Base-by-base conservation (phyloP, 2,329 filamentous ascomycete genomes). In the Ascosphaera apis region DNA sequence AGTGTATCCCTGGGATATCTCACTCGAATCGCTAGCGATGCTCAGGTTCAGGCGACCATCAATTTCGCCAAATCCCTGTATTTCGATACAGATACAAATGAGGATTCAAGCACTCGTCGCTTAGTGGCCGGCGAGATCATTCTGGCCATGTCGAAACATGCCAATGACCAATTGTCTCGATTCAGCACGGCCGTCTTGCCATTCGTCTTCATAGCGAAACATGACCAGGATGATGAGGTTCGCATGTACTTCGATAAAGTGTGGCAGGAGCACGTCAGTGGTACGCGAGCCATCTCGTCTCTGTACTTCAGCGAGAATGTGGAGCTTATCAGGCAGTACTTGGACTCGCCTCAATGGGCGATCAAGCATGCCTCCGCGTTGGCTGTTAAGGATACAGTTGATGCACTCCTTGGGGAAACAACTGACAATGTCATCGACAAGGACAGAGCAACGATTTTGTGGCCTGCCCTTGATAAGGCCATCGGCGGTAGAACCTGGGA, bases 191-290 rank as follows among this genome's bases (percentile, higher is more conserved):
- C 70, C 3, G 67, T 91, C 2, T 58, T 98, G 2, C 88, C 88
- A 0, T 86, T 95, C 45, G 68, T 84, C 2, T 98, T 91, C 50
- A 64, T 95, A 18, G 82, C 72, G 2, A 80, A 82, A 47, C 78
- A 92, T 47, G 88, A 98, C 49, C 71, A 69, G 1, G 75, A 91
- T 46, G 74, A 78, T 36, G 76, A 82, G 44, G 79, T 86, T 3
- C 67, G 69, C 38, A 76, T 81, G 43, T 68, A 73, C n/a, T 91
- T 91, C 48, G 64, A 71, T 27, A 77, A 83, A 38, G 81, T 83
- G 0, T 98, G 88, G 88, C 68, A 70, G 34, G 80, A 92, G 45
- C 84, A 91, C 48, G 84, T 91, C 0, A 86, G 84, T 35, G 84
- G 82, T 32, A 72, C 68, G 21, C 72, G 84, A 19, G 76, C 80